Evolutionary conservation across 2,329 filamentous ascomycete genomes (phyloP), one percentile per base, ranked within the genome.

Genomic region (Alternaria sp.): DNA sequence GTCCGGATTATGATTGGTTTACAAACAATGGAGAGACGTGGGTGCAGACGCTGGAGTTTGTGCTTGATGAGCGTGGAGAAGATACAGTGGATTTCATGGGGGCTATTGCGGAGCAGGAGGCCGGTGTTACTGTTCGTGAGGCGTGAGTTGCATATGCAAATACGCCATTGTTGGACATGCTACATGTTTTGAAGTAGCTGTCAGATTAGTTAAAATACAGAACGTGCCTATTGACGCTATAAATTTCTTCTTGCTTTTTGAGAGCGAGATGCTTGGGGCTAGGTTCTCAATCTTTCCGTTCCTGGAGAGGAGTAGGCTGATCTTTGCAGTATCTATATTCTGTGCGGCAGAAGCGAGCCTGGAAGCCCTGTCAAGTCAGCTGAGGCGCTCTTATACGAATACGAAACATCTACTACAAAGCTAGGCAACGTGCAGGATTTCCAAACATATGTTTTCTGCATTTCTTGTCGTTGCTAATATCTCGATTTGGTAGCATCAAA

Each of bases 71-170:
- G 72, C 72, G 86, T 8, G 84, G 84, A 0, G 80, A 82, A 44
- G 80, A 85, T 62, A 71, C 82, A 6, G 77, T 77, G 33, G 82
- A 81, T 42, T 71, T 97, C 87, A 72, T 87, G 83, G 44, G 87
- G 79, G 61, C 90, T 82, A 54, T 89, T 86, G 72, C 88, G 85
- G 71, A 90, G 82, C 58, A 96, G 80, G 79, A 91, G 86, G 66
- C 91, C 86, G 62, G 97, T 80, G 75, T 97, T 60, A 79, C 76
- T 46, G 60, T 78, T 11, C 6, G 31, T 28, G 49, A 39, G 45
- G 42, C 49, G 41, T 48, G 41, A 29, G 17, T 17, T 17, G 17
- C 17, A 17, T 17, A 17, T 17, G 17, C 17, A 17, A 17, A 0
- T 17, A 3, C 4, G 10, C 9, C 4, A 0, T 45, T 4, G 1